A percentile compares a stretch with the other conserved stretches of the same genome.
Conservation (phyloP, 345 rosid genomes). For the Corymbia maculata region DNA sequence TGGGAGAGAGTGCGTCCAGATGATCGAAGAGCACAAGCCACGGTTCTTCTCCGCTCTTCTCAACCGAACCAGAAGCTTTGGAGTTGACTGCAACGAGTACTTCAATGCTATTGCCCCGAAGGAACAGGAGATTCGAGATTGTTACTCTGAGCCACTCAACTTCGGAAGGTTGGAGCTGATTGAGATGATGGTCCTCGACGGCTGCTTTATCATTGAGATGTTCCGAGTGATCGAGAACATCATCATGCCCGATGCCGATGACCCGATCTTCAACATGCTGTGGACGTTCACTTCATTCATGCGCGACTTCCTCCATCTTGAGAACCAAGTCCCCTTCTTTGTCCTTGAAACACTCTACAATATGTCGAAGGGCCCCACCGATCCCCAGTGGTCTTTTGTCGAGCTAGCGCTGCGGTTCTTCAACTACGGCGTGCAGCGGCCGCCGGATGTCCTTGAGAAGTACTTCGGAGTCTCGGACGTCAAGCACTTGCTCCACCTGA, state of each 20-base stretch:
- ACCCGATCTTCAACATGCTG: constrained; percentile 32
- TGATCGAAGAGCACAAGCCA: constrained; percentile 46
- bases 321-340: constrained; percentile 53
- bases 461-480: constrained; percentile 2
- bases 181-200: constrained; percentile 47
- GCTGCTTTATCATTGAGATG: constrained; percentile 47
- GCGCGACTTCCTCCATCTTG: constrained; percentile 38
- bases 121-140: constrained; percentile 20
- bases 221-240: constrained; percentile 28
- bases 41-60: constrained; percentile 13
- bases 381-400: constrained; percentile 2
- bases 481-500: constrained; percentile 40
- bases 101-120: constrained; percentile 1
- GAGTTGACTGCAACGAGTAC: background rate
- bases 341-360: constrained; percentile 25
- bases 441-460: background rate
- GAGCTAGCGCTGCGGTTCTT: constrained; percentile 29
- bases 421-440: constrained; percentile 9
- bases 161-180: background rate
- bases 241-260: constrained; percentile 15
- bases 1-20: constrained; percentile 15
- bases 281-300: constrained; percentile 30
- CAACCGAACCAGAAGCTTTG: background rate
- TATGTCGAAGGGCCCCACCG: background rate
- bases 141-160: constrained; percentile 20